A percentile compares a stretch with the other conserved stretches of the same genome.
Conservation (phyloP, 169 alveolate species). For the Cryptosporidium parvum region DNA sequence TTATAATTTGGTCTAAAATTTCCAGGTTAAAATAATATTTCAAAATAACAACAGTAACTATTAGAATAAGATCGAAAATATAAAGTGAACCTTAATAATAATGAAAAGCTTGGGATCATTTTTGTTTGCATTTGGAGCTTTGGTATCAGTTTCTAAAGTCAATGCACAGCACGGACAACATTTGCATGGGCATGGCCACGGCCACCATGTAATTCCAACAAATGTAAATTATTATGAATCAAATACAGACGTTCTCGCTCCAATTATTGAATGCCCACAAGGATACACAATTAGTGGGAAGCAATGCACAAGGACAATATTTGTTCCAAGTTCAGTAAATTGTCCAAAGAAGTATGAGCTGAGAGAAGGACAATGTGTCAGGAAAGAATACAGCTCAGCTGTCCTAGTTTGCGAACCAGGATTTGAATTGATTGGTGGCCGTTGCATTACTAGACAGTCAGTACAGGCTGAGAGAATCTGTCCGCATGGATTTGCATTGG, state of each 20-base stretch:
- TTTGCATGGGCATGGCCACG: conserved; percentile 52
- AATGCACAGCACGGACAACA: conserved; percentile 60
- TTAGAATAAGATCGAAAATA: not conserved
- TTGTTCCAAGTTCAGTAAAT: conserved; percentile 70
- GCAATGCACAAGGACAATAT: conserved; percentile 67
- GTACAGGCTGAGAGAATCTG: conserved; percentile 70
- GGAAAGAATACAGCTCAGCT: conserved; percentile 64
- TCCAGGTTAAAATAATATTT: conserved; percentile 7
- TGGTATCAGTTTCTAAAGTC: conserved; percentile 10
- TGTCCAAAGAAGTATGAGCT: conserved; percentile 73
- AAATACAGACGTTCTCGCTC: conserved; percentile 67
- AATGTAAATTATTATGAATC: conserved; percentile 68
- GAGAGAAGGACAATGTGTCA: conserved; percentile 73
- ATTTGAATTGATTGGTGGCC: conserved; percentile 69
- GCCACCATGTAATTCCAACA: conserved; percentile 67
- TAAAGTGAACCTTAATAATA: not conserved
- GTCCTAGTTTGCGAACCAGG: conserved; percentile 73
- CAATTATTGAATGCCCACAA: conserved; percentile 73
- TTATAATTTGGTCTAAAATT: conserved; percentile 9
- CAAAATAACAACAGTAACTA: conserved; percentile 23
- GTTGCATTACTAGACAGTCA: conserved; percentile 54
- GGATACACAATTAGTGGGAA: conserved; percentile 70
- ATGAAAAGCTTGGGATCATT: conserved; percentile 30
- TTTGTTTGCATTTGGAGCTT: conserved; percentile 11
- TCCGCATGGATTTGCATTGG: conserved; percentile 74